Percentiles rank a stretch among this genome's conserved stretches.
Conservation (phyloP, 179 eudicot genomes). For the Corrigiola litoralis region DNA sequence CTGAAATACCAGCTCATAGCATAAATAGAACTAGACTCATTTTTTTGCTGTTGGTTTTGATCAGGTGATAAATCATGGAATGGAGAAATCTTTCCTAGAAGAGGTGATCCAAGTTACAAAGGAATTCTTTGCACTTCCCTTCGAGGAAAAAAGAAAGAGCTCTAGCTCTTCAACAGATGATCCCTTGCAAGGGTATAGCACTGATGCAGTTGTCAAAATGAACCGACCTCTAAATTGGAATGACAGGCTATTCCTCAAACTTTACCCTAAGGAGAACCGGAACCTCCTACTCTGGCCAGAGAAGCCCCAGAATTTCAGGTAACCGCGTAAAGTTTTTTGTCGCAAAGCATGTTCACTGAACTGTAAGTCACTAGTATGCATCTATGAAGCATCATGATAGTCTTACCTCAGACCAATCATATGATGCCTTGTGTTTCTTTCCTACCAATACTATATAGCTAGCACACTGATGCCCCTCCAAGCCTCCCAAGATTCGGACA, state of each 20-base stretch:
- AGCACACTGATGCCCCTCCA: too few relatives aligned
- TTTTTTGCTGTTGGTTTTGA: too few relatives aligned
- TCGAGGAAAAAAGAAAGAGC: conserved; percentile 21
- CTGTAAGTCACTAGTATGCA: too few relatives aligned
- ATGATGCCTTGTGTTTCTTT: too few relatives aligned
- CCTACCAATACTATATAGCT: too few relatives aligned
- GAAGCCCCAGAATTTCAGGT: conserved; percentile 24
- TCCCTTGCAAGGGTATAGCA: conserved; percentile 21
- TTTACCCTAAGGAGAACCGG: background rate
- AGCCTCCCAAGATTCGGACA: too few relatives aligned
- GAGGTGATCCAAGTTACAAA: conserved; percentile 16
- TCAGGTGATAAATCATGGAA: conserved; percentile 28
- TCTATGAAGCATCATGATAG: too few relatives aligned
- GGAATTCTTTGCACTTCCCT: conserved; percentile 21
- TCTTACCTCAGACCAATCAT: too few relatives aligned
- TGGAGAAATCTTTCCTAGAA: conserved; percentile 17
- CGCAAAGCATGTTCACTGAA: too few relatives aligned
- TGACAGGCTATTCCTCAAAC: background rate
- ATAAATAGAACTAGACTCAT: too few relatives aligned
- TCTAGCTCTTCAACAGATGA: background rate
- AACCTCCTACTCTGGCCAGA: conserved; percentile 11
- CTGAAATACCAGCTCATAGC: too few relatives aligned
- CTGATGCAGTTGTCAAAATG: background rate
- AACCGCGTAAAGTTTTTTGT: background rate
- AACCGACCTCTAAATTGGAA: conserved; percentile 1